Conservation (phyloP, 78 protist genomes). For the Polysphondylium violaceum region DNA sequence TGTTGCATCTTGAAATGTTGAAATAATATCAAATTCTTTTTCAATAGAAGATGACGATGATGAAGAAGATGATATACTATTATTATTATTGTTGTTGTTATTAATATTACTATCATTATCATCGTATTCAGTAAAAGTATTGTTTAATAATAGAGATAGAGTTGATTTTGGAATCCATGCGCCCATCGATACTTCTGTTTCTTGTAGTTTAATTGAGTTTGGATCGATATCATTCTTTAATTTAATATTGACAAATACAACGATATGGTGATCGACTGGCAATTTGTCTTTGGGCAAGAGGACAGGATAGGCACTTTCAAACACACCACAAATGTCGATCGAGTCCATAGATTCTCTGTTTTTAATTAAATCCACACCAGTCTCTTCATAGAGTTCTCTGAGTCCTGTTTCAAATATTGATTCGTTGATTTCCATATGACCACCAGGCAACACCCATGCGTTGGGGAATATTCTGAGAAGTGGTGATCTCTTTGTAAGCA, state of each 20-base stretch:
- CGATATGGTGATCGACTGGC: constrained; percentile 74
- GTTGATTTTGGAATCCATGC: constrained; percentile 62
- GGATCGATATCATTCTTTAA: not conserved
- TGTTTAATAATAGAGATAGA: not conserved
- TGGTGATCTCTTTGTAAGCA: constrained; percentile 46
- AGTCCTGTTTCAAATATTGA: constrained; percentile 29
- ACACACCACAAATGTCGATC: constrained; percentile 42
- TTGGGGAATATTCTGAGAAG: constrained; percentile 55
- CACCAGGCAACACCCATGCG: constrained; percentile 77
- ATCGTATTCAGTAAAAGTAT: constrained; percentile 11
- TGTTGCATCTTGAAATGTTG: not conserved
- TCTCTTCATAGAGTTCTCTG: constrained; percentile 65
- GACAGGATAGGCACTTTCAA: constrained; percentile 59
- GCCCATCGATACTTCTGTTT: constrained; percentile 27
- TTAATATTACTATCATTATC: not conserved
- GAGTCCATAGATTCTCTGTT: not conserved
- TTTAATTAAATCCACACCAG: constrained; percentile 18
- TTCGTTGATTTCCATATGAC: constrained; percentile 74
- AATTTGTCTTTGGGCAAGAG: not conserved
- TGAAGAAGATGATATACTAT: not conserved
- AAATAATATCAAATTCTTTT: not conserved
- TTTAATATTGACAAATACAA: constrained; percentile 23
- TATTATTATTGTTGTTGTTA: not conserved
- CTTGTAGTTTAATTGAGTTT: not conserved
- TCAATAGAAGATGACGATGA: not conserved